Percentiles rank a stretch among this genome's conserved stretches.
Evolutionary conservation across 768 basidiomycete genomes (phyloP).

Genomic region (Pseudohyphozyma bogoriensis): DNA sequence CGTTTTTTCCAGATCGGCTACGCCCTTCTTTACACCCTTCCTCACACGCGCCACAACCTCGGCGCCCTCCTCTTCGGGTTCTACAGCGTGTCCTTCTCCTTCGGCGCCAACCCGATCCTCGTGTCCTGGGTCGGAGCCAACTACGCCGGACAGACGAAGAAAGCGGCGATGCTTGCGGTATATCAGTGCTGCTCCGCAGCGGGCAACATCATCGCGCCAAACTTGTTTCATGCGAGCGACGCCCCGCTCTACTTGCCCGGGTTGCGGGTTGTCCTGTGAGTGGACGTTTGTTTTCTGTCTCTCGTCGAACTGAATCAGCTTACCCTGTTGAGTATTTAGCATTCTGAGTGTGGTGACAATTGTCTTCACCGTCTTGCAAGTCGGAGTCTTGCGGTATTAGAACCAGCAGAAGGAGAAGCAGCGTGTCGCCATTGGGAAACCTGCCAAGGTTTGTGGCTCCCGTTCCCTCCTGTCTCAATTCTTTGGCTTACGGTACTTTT

Average conservation of each 20-base stretch:
- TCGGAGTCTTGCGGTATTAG: constrained; percentile 28
- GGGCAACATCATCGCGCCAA: not conserved
- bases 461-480: too few relatives aligned
- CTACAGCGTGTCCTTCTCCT: too few relatives aligned
- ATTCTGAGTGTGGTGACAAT: constrained; percentile 33
- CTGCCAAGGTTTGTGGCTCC: too few relatives aligned
- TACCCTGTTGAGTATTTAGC: not conserved
- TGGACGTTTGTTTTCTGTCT: too few relatives aligned
- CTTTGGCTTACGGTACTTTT: too few relatives aligned
- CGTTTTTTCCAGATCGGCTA: too few relatives aligned
- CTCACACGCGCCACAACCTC: constrained; percentile 19
- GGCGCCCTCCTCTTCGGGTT: constrained; percentile 33
- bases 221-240: not conserved
- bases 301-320: constrained; percentile 18
- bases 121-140: not conserved
- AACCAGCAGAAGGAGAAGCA: constrained; percentile 34
- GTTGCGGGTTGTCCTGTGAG: too few relatives aligned
- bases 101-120: constrained; percentile 1
- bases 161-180: not conserved
- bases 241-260: too few relatives aligned
- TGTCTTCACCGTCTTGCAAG: constrained; percentile 26
- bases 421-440: constrained; percentile 35
- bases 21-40: constrained; percentile 32
- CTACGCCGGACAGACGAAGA: not conserved
- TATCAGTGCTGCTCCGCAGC: not conserved